Conservation (phyloP, 2,329 filamentous ascomycete species). For the Knufia fluminis region DNA sequence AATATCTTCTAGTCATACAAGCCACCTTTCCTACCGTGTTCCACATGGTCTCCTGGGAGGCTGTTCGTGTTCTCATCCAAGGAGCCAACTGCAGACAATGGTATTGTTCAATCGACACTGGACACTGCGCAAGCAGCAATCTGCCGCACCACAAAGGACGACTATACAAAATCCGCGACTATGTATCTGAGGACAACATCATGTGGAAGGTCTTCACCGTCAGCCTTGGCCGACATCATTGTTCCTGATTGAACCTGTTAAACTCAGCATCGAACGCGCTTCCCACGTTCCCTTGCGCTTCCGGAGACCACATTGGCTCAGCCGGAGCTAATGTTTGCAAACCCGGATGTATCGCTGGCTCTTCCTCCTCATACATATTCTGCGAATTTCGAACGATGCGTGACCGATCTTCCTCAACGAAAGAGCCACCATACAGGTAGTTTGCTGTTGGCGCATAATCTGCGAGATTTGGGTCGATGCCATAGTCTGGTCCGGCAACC, state of each 20-base stretch:
- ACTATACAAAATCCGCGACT: too few species aligned
- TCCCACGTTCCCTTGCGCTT: conserved; percentile 9
- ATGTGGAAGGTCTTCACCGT: too few species aligned
- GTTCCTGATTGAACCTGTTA: not conserved
- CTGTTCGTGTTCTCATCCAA: too few species aligned
- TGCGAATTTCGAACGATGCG: not conserved
- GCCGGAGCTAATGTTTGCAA: conserved; percentile 29
- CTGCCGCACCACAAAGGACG: too few species aligned
- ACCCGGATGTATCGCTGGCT: conserved; percentile 18
- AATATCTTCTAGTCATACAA: too few species aligned
- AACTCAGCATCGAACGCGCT: conserved; percentile 22
- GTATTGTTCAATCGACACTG: too few species aligned
- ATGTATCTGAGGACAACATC: too few species aligned
- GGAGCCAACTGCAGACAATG: too few species aligned
- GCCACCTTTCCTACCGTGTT: too few species aligned
- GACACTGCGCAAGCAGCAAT: too few species aligned
- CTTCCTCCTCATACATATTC: not conserved
- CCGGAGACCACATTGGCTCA: conserved; percentile 26
- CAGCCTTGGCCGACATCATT: not conserved
- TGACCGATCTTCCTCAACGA: not conserved
- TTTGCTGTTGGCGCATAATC: conserved; percentile 1
- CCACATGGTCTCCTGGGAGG: too few species aligned
- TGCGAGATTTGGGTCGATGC: conserved; percentile 5
- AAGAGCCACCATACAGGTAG: conserved; percentile 5
- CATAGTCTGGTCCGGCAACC: not conserved